Conservation (phyloP, 345 rosid genomes). For the Firmiana major region DNA sequence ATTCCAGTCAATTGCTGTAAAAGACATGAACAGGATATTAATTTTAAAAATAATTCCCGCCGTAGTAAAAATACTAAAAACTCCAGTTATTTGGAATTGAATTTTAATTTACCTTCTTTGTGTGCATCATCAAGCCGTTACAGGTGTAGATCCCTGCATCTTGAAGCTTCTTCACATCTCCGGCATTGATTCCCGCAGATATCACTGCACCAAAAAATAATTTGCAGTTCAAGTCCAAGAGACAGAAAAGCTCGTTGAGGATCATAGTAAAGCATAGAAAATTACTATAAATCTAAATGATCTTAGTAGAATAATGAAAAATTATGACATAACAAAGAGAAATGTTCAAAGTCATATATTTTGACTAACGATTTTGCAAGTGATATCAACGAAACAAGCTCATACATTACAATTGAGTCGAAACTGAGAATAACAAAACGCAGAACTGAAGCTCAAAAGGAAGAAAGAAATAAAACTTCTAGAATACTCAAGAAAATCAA, state of each 20-base stretch:
- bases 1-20: conserved; percentile 77
- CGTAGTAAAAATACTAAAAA: neutral
- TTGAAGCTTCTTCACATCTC: conserved; percentile 87
- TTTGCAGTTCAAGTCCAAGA: neutral
- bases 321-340: neutral
- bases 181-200: conserved; percentile 83
- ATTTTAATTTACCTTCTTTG: conserved; percentile 58
- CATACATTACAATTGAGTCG: neutral
- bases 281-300: neutral
- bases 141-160: conserved; percentile 96
- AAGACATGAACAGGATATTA: neutral
- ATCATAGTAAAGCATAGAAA: neutral
- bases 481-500: neutral
- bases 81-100: neutral
- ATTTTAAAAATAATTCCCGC: neutral
- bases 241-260: neutral
- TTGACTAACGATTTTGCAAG: neutral
- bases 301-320: neutral
- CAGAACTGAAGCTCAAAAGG: neutral
- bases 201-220: conserved; percentile 41
- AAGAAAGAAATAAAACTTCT: neutral
- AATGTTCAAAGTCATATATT: neutral
- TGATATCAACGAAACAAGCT: neutral
- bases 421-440: neutral
- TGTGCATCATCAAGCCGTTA: conserved; percentile 97